A percentile compares a stretch with the other conserved stretches of the same genome.
phyloP scores from a whole-genome alignment of 208 protist genomes.

The Leishmania major region DNA sequence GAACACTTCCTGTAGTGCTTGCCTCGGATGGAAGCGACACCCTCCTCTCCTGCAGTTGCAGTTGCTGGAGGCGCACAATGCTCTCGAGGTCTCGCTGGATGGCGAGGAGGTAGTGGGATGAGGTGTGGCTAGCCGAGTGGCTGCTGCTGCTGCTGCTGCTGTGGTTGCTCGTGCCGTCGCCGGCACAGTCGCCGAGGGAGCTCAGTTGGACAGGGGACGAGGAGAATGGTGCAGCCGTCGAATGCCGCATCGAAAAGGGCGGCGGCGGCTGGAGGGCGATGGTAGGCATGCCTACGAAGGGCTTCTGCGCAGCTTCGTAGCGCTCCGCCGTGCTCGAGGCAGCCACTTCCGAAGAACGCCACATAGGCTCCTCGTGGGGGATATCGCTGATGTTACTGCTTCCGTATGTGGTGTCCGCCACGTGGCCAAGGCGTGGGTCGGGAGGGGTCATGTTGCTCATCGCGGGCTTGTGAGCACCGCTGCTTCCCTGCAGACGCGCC shows the following conservation, averaged over 20 bases:
- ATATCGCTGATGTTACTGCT: slow-evolving; percentile 2
- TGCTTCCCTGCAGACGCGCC: not conserved
- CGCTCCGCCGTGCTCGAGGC: not conserved
- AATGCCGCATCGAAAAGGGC: not conserved
- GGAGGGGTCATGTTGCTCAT: not conserved
- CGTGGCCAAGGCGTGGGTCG: not conserved
- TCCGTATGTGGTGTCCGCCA: not conserved
- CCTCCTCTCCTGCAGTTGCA: slow-evolving; percentile 5
- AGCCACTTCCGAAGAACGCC: not conserved
- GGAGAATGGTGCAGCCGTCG: not conserved
- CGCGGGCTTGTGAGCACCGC: not conserved
- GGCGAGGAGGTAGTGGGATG: slow-evolving; percentile 27
- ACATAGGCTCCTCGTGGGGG: not conserved
- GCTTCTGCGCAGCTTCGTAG: not conserved
- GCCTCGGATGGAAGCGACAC: not conserved
- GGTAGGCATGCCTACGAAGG: not conserved
- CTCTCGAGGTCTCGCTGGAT: slow-evolving; percentile 33
- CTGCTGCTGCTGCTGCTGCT: not conserved
- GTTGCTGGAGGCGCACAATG: slow-evolving; percentile 33
- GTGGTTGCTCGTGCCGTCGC: not conserved
- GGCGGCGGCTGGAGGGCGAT: slow-evolving; percentile 1
- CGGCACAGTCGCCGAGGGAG: not conserved
- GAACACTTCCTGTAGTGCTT: not conserved
- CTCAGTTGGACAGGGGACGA: not conserved
- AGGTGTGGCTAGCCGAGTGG: slow-evolving; percentile 5